Conservation (phyloP, 2,329 filamentous ascomycete genomes). For the Aspergillus caelatus region DNA sequence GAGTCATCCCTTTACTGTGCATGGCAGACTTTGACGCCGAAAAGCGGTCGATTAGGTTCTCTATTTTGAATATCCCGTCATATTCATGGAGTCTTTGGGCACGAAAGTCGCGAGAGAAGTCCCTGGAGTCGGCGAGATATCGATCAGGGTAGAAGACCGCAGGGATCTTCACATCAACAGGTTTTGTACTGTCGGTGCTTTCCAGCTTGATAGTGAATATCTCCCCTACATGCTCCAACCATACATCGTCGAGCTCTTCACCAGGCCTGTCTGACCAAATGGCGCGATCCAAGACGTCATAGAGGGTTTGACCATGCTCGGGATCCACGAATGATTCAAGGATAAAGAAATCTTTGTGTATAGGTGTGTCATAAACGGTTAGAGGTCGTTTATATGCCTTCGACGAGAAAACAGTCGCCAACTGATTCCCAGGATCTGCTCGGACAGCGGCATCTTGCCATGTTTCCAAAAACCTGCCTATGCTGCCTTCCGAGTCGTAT, state of each 20-base stretch:
- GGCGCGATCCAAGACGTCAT: conserved; percentile 56
- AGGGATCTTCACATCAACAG: conserved; percentile 55
- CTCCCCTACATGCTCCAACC: conserved; percentile 54
- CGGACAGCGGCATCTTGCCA: conserved; percentile 53
- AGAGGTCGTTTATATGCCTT: conserved; percentile 43
- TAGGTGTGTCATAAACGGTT: conserved; percentile 32
- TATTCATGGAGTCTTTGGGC: conserved; percentile 37
- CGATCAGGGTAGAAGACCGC: conserved; percentile 61
- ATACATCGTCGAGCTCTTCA: conserved; percentile 47
- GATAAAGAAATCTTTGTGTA: conserved; percentile 40
- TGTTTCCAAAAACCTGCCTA: conserved; percentile 51
- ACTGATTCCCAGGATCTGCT: conserved; percentile 43
- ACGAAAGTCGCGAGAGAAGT: conserved; percentile 52
- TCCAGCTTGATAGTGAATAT: conserved; percentile 56
- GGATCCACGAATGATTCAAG: conserved; percentile 44
- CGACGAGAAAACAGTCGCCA: conserved; percentile 52
- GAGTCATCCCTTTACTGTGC: conserved; percentile 24
- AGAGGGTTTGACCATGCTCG: conserved; percentile 49
- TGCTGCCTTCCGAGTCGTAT: conserved; percentile 38
- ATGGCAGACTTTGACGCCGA: conserved; percentile 24
- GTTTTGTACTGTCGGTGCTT: conserved; percentile 36
- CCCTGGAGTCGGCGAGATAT: conserved; percentile 58
- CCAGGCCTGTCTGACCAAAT: conserved; percentile 51
- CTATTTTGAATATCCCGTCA: conserved; percentile 36
- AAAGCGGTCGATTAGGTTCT: conserved; percentile 34